Evolutionary conservation across 2,329 filamentous ascomycete genomes (phyloP).

Genomic region (Didymella lethalis): DNA sequence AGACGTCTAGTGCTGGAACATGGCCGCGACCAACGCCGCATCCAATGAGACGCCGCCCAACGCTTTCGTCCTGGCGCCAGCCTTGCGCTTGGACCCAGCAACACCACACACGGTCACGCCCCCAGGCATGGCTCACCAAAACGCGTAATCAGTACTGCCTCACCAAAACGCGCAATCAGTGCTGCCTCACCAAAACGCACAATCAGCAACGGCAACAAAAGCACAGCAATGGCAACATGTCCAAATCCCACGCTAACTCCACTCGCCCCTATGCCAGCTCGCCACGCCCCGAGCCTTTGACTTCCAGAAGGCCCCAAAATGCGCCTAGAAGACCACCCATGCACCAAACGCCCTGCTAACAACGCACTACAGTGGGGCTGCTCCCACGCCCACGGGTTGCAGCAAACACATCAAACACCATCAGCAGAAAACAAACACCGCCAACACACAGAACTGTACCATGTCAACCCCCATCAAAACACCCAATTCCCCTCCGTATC

Average conservation of each 20-base stretch:
- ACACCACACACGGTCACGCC: too few relatives aligned
- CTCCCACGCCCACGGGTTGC: neutral
- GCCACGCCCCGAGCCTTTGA: constrained; percentile 9
- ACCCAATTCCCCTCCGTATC: constrained; percentile 49
- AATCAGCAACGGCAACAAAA: neutral
- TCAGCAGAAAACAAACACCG: too few relatives aligned
- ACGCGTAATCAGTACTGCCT: neutral
- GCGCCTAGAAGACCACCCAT: constrained; percentile 10
- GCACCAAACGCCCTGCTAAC: constrained; percentile 19
- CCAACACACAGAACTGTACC: too few relatives aligned
- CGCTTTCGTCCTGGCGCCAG: constrained; percentile 4
- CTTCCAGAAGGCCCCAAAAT: constrained; percentile 17
- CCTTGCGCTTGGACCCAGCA: neutral
- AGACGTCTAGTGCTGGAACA: constrained; percentile 16
- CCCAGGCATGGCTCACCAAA: neutral
- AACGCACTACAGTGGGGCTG: neutral
- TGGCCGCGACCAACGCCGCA: neutral
- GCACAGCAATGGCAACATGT: neutral
- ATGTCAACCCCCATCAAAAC: constrained; percentile 19
- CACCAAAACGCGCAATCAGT: neutral
- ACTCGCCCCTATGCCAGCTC: neutral
- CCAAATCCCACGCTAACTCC: neutral
- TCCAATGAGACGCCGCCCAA: constrained; percentile 2
- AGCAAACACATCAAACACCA: neutral
- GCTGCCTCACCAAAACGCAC: neutral